Evolutionary conservation across 78 protist species (phyloP).

Genomic region (Anaeramoeba flamelloides): DNA sequence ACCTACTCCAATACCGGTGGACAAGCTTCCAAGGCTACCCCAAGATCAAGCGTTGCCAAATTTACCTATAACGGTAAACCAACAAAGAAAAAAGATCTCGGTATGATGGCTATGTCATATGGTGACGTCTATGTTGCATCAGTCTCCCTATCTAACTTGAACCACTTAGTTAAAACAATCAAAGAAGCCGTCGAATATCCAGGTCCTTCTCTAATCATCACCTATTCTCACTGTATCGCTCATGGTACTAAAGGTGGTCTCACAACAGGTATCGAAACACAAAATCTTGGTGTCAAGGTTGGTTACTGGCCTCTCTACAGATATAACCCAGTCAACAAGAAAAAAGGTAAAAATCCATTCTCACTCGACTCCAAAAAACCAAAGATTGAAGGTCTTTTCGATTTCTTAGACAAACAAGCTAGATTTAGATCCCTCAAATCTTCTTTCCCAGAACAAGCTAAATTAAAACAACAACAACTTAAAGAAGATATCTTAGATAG

Average conservation of each 20-base stretch:
- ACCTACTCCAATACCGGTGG: conserved; percentile 52
- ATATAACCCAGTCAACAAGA: conserved; percentile 35
- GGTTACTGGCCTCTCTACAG: conserved; percentile 66
- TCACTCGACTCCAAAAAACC: conserved; percentile 28
- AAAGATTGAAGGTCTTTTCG: not conserved
- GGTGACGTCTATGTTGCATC: conserved; percentile 60
- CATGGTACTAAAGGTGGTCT: conserved; percentile 9
- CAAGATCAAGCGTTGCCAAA: conserved; percentile 24
- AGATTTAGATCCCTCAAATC: not conserved
- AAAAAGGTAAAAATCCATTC: conserved; percentile 34
- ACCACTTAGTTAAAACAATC: conserved; percentile 22
- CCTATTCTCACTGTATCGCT: conserved; percentile 44
- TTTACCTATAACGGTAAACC: conserved; percentile 36
- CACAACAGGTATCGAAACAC: not conserved
- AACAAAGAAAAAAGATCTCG: conserved; percentile 46
- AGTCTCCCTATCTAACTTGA: conserved; percentile 21
- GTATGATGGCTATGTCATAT: conserved; percentile 46
- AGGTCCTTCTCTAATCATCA: conserved; percentile 47
- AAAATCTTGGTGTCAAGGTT: conserved; percentile 32
- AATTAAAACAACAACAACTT: not conserved
- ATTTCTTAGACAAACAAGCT: not conserved
- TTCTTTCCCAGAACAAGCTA: not conserved
- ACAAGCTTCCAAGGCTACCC: conserved; percentile 39
- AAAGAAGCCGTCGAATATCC: conserved; percentile 32
- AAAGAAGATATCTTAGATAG: not conserved